These are phyloP conservation scores for Phyllosticta citribraziliensis DNA, from an alignment of 2,329 filamentous ascomycete genomes.

Conservation along the genomic window DNA sequence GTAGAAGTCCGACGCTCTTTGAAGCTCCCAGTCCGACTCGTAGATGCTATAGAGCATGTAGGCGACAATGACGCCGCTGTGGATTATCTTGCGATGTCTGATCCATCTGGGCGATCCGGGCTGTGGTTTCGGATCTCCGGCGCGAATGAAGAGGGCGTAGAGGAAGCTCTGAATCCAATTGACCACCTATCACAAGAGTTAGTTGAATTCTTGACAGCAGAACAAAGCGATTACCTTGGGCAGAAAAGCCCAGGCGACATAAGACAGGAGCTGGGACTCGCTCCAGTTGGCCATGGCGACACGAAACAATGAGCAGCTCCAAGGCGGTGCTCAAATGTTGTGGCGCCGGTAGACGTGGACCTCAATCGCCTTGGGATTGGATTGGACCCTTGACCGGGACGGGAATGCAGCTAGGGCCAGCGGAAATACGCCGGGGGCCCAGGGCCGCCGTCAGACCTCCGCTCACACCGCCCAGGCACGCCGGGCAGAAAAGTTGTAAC, in stretches of 20 bases:
- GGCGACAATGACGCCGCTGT: constrained; percentile 67
- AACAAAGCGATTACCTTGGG: constrained; percentile 42
- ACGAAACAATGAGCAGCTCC: too few relatives aligned
- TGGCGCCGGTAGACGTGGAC: too few relatives aligned
- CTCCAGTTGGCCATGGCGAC: background rate
- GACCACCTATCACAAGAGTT: constrained; percentile 50
- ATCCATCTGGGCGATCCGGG: constrained; percentile 59
- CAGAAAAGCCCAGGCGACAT: constrained; percentile 52
- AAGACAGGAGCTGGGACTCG: constrained; percentile 36
- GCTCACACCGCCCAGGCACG: too few relatives aligned
- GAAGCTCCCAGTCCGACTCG: constrained; percentile 78
- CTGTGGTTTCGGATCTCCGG: constrained; percentile 67
- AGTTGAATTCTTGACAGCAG: background rate
- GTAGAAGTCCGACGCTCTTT: constrained; percentile 66
- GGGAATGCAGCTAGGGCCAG: too few relatives aligned
- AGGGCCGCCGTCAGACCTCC: too few relatives aligned
- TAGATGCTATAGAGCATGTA: constrained; percentile 91
- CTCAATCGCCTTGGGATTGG: too few relatives aligned
- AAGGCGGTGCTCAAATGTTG: too few relatives aligned
- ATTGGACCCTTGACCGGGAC: too few relatives aligned
- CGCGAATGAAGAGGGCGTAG: constrained; percentile 82
- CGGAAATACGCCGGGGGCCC: too few relatives aligned
- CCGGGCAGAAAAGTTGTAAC: too few relatives aligned
- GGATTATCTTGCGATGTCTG: constrained; percentile 70
- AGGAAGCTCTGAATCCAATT: constrained; percentile 69